These are phyloP conservation scores for Spergularia azorica DNA, from an alignment of 179 eudicot genomes.

Conservation along the genomic window DNA sequence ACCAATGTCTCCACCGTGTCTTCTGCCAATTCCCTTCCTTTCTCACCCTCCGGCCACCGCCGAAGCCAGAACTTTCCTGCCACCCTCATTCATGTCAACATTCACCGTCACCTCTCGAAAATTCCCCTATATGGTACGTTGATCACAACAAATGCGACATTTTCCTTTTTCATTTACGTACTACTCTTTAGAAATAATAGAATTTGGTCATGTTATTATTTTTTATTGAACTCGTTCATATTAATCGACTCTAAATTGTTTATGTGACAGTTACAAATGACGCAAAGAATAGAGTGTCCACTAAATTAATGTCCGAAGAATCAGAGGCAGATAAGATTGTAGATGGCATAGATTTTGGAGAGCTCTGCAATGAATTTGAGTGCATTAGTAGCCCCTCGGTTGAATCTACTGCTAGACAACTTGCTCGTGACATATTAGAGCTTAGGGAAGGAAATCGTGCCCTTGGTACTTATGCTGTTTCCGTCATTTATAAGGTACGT, in stretches of 20 bases:
- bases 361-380: slow-evolving; percentile 94
- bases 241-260: neutral
- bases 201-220: no score
- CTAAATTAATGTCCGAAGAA: slow-evolving; percentile 29
- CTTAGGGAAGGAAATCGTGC: slow-evolving; percentile 93
- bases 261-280: slow-evolving; percentile 62
- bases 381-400: slow-evolving; percentile 93
- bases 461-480: slow-evolving; percentile 72
- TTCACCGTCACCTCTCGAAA: slow-evolving; percentile 10
- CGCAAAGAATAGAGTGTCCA: slow-evolving; percentile 39
- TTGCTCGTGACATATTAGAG: slow-evolving; percentile 90
- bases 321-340: slow-evolving; percentile 76
- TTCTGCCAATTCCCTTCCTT: slow-evolving; percentile 14
- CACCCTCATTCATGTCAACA: slow-evolving; percentile 14
- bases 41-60: slow-evolving; percentile 15
- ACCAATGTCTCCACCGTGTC: slow-evolving; percentile 21
- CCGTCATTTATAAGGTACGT: slow-evolving; percentile 85
- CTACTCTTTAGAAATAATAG: no score
- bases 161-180: neutral
- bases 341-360: slow-evolving; percentile 84
- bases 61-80: neutral
- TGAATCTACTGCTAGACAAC: slow-evolving; percentile 93
- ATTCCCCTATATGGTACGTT: slow-evolving; percentile 34
- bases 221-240: neutral
- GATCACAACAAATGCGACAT: neutral